A percentile compares a stretch with the other conserved stretches of the same genome.
These are phyloP conservation scores for Corchorus olitorius DNA, from an alignment of 345 rosid species.

Conservation along the genomic window DNA sequence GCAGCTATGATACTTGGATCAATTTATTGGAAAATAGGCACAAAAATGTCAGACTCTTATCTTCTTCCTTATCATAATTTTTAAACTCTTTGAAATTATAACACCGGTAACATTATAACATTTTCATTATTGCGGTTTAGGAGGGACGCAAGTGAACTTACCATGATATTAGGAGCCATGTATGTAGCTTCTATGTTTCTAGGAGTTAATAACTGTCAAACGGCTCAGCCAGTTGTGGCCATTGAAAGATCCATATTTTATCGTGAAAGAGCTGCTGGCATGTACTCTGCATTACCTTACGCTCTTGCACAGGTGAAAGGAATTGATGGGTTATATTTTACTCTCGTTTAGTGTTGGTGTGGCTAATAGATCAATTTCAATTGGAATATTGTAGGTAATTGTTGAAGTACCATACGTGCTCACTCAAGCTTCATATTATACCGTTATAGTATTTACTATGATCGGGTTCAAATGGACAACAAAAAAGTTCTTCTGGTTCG, in stretches of 20 bases:
- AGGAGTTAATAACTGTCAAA: constrained; percentile 65
- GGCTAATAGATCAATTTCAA: background rate
- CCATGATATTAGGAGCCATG: constrained; percentile 70
- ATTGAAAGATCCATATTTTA: constrained; percentile 71
- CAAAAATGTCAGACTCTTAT: constrained; percentile 42
- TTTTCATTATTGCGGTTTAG: constrained; percentile 27
- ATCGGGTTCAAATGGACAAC: constrained; percentile 70
- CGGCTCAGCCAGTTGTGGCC: constrained; percentile 67
- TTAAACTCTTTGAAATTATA: background rate
- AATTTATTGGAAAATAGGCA: constrained; percentile 58
- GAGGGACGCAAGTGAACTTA: constrained; percentile 45
- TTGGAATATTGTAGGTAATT: constrained; percentile 53
- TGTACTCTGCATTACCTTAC: constrained; percentile 72
- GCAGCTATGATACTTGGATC: constrained; percentile 59
- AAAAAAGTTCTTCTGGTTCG: constrained; percentile 78
- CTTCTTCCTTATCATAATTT: background rate
- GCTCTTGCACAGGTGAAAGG: constrained; percentile 58
- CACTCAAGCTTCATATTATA: constrained; percentile 57
- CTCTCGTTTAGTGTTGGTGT: background rate
- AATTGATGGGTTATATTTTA: background rate
- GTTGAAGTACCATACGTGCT: constrained; percentile 72
- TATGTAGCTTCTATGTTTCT: constrained; percentile 56
- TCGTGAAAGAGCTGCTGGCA: constrained; percentile 70
- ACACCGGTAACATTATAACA: background rate
- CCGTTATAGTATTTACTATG: constrained; percentile 73